A percentile compares a stretch with the other conserved stretches of the same genome.
Evolutionary conservation across 164 flowering plant species (phyloP).

Genomic region (Cinnamomum chago): DNA sequence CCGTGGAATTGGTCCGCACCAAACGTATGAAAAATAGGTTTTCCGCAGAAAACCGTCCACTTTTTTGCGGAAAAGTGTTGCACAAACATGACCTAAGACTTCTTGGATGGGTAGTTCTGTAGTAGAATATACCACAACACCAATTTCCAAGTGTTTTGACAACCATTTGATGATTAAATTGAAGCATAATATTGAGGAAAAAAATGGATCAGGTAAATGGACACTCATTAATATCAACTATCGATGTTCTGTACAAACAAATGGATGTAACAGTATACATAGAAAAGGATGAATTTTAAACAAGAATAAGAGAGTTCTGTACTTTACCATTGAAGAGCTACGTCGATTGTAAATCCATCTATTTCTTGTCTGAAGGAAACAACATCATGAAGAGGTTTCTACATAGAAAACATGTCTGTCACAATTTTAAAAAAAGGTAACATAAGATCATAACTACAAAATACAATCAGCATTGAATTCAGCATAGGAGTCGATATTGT

Average conservation of each 20-base stretch:
- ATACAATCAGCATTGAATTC: neutral
- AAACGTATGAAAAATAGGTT: too few relatives aligned
- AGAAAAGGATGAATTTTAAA: neutral
- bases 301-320: neutral
- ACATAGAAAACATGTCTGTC: slow-evolving; percentile 12
- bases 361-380: slow-evolving; percentile 64
- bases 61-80: too few relatives aligned
- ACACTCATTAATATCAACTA: too few relatives aligned
- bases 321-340: slow-evolving; percentile 85
- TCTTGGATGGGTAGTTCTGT: too few relatives aligned
- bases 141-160: too few relatives aligned
- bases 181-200: too few relatives aligned
- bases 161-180: too few relatives aligned
- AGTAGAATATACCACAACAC: too few relatives aligned
- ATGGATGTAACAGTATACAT: neutral
- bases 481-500: neutral
- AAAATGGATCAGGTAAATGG: too few relatives aligned
- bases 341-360: slow-evolving; percentile 70
- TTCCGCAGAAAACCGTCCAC: too few relatives aligned
- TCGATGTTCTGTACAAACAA: neutral
- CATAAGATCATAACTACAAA: neutral
- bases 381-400: slow-evolving; percentile 89
- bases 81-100: too few relatives aligned
- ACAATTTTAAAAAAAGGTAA: neutral
- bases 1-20: too few relatives aligned